Conservation (phyloP, 192 early-diverging fungal genomes). For the Rhizophagus sp. region DNA sequence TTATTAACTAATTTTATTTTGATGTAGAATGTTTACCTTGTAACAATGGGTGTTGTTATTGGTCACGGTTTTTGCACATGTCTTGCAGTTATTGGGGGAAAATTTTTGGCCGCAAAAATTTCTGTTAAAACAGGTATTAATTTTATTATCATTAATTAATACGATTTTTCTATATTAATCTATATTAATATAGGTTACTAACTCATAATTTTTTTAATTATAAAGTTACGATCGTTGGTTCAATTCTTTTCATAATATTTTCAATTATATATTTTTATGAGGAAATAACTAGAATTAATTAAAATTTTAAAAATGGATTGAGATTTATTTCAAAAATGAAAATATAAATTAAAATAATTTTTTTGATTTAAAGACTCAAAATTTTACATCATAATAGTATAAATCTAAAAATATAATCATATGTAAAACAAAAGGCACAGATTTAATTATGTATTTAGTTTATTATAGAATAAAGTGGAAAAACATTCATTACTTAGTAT, state of each 20-base stretch:
- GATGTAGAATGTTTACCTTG: slow-evolving; percentile 83
- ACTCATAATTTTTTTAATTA: slow-evolving; percentile 22
- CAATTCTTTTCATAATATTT: slow-evolving; percentile 88
- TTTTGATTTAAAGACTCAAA: too few relatives aligned
- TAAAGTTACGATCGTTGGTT: slow-evolving; percentile 84
- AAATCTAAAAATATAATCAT: too few relatives aligned
- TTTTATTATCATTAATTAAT: background rate
- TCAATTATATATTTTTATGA: slow-evolving; percentile 72
- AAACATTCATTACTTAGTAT: too few relatives aligned
- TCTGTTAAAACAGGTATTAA: slow-evolving; percentile 78
- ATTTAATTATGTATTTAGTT: too few relatives aligned
- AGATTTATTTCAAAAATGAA: too few relatives aligned
- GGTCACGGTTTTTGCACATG: slow-evolving; percentile 94
- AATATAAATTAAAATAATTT: too few relatives aligned
- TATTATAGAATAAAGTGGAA: too few relatives aligned
- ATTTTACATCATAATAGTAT: too few relatives aligned
- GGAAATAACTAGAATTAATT: too few relatives aligned
- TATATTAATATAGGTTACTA: slow-evolving; percentile 10
- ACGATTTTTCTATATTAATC: background rate
- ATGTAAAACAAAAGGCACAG: too few relatives aligned
- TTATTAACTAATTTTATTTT: too few relatives aligned
- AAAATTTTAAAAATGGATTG: too few relatives aligned
- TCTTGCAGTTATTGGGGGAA: slow-evolving; percentile 92
- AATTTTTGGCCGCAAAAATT: slow-evolving; percentile 81
- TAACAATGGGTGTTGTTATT: slow-evolving; percentile 81